Conservation (phyloP, 129 eudicot species). For the Chrysanthemum seticuspe region DNA sequence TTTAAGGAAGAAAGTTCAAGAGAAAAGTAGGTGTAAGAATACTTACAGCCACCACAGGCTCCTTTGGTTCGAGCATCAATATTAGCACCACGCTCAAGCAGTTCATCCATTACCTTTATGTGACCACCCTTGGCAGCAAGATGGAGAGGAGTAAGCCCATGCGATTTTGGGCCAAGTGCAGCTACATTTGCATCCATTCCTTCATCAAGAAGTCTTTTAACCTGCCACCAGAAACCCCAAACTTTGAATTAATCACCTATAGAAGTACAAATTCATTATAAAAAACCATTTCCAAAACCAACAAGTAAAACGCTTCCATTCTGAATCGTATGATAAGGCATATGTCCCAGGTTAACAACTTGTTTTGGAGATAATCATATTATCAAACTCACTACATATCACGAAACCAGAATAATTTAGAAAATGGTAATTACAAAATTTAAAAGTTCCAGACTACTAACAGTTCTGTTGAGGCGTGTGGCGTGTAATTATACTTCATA, state of each 20-base stretch:
- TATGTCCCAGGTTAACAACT: too few relatives aligned
- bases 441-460: too few relatives aligned
- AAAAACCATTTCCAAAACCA: neutral
- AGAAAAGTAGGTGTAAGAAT: neutral
- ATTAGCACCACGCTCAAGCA: constrained; percentile 90
- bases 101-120: constrained; percentile 76
- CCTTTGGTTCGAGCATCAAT: constrained; percentile 97
- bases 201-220: constrained; percentile 2
- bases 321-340: too few relatives aligned
- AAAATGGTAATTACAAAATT: too few relatives aligned
- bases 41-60: constrained; percentile 95
- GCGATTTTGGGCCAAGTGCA: constrained; percentile 81
- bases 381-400: too few relatives aligned
- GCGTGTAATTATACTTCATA: too few relatives aligned
- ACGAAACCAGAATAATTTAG: too few relatives aligned
- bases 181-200: constrained; percentile 54
- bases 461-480: too few relatives aligned
- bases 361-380: too few relatives aligned
- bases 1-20: neutral
- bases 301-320: neutral
- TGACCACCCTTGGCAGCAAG: constrained; percentile 98
- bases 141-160: constrained; percentile 92
- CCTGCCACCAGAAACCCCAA: neutral
- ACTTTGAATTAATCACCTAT: neutral
- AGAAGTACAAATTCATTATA: neutral